Percentiles rank a stretch among this genome's conserved stretches.
phyloP scores from a whole-genome alignment of 495 filamentous ascomycete species.

The Immersiella caudata region DNA sequence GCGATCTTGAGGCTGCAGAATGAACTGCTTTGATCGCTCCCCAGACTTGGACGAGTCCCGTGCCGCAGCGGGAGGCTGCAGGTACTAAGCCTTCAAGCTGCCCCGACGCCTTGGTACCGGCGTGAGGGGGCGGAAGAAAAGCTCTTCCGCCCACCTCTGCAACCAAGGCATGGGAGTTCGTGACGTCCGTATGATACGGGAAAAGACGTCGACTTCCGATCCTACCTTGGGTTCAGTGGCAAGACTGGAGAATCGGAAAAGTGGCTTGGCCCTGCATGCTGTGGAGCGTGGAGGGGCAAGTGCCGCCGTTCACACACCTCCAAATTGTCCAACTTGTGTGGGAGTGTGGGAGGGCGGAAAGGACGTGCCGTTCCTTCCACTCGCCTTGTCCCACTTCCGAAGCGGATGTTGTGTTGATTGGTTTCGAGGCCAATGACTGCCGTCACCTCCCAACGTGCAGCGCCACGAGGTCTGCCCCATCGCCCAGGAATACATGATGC shows the following conservation, averaged over 20 bases:
- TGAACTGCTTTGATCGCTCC: slow-evolving; percentile 24
- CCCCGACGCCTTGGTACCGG: slow-evolving; percentile 19
- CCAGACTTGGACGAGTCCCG: slow-evolving; percentile 14
- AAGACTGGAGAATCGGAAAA: background rate
- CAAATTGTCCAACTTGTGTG: background rate
- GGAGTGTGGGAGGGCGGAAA: background rate
- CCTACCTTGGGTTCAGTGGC: too few relatives aligned
- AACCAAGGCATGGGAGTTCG: background rate
- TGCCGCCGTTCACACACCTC: background rate
- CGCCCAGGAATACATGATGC: too few relatives aligned
- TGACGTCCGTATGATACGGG: background rate
- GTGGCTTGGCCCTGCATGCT: background rate
- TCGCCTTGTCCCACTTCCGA: background rate
- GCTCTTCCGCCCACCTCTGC: background rate
- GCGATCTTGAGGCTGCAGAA: slow-evolving; percentile 20
- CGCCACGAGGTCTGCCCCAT: too few relatives aligned
- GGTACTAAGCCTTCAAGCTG: slow-evolving; percentile 12
- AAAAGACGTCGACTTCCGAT: background rate
- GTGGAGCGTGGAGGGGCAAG: background rate
- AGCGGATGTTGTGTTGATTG: background rate
- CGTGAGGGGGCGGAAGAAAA: slow-evolving; percentile 5
- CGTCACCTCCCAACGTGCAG: too few relatives aligned
- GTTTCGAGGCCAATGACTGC: background rate
- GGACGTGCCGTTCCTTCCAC: slow-evolving; percentile 20
- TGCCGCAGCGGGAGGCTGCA: slow-evolving; percentile 28